Evolutionary conservation across 208 protist species (phyloP).

Genomic region (Novymonas esmeraldas): DNA sequence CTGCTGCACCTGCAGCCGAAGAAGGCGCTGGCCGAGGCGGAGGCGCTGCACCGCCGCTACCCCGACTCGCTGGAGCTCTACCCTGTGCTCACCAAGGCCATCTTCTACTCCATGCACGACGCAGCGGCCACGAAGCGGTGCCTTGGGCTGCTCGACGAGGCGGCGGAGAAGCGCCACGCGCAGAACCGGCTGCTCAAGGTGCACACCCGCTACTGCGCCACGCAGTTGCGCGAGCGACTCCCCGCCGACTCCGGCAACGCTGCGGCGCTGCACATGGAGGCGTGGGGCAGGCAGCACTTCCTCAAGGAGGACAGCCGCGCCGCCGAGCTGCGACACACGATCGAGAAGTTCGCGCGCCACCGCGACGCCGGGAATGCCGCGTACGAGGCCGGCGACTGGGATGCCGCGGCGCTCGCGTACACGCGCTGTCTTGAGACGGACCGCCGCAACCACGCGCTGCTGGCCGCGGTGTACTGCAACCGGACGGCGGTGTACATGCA

Average conservation of each 20-base stretch:
- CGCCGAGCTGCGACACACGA: conserved; percentile 49
- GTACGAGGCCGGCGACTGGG: conserved; percentile 62
- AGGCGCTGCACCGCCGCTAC: conserved; percentile 36
- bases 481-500: conserved; percentile 85
- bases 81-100: conserved; percentile 64
- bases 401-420: conserved; percentile 58
- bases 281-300: conserved; percentile 29
- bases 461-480: conserved; percentile 77
- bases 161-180: conserved; percentile 23
- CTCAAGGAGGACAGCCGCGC: conserved; percentile 51
- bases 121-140: conserved; percentile 38
- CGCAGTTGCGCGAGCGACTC: conserved; percentile 17
- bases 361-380: conserved; percentile 76
- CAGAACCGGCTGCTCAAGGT: conserved; percentile 38
- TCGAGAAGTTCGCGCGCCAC: conserved; percentile 59
- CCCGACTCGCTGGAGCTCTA: conserved; percentile 50
- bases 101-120: conserved; percentile 84
- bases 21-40: conserved; percentile 41
- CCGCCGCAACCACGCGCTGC: conserved; percentile 61
- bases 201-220: conserved; percentile 28
- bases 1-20: conserved; percentile 52
- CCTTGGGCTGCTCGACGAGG: conserved; percentile 49
- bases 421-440: conserved; percentile 67
- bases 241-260: not conserved
- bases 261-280: conserved; percentile 28